phyloP scores from a whole-genome alignment of 176 grass and related monocot species.

The Metroxylon sagu region DNA sequence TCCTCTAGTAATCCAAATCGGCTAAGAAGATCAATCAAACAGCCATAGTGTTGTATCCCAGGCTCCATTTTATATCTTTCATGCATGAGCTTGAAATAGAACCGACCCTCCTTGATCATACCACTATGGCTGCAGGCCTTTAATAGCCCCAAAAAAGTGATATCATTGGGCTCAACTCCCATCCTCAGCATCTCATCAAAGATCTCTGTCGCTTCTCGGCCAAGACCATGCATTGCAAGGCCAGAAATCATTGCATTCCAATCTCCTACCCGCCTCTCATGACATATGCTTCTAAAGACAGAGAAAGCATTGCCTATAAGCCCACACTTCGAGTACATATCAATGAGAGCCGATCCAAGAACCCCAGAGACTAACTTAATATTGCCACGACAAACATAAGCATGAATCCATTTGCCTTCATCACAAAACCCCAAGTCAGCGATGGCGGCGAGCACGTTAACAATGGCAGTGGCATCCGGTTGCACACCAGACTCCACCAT shows the following conservation, averaged over 20 bases:
- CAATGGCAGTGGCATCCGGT: background rate
- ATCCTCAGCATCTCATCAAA: background rate
- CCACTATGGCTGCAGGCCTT: constrained; percentile 3
- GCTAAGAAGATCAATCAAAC: constrained; percentile 3
- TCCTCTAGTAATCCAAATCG: background rate
- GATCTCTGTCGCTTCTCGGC: background rate
- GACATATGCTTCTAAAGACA: background rate
- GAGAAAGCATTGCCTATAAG: background rate
- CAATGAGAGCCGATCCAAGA: background rate
- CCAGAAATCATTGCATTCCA: background rate
- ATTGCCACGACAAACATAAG: background rate
- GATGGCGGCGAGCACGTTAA: background rate
- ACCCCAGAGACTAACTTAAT: background rate
- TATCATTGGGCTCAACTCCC: background rate
- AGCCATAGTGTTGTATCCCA: background rate
- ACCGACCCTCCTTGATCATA: background rate
- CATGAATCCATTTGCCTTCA: constrained; percentile 6
- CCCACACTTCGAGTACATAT: constrained; percentile 3
- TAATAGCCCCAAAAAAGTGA: background rate
- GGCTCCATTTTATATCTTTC: background rate
- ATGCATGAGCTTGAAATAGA: background rate
- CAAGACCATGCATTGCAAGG: background rate
- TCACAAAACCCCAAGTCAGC: background rate
- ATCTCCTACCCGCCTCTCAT: background rate
- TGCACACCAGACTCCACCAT: background rate